Percentiles rank a stretch among this genome's conserved stretches.
These are phyloP conservation scores for Cercophora scortea DNA, from an alignment of 495 filamentous ascomycete species.

Conservation along the genomic window DNA sequence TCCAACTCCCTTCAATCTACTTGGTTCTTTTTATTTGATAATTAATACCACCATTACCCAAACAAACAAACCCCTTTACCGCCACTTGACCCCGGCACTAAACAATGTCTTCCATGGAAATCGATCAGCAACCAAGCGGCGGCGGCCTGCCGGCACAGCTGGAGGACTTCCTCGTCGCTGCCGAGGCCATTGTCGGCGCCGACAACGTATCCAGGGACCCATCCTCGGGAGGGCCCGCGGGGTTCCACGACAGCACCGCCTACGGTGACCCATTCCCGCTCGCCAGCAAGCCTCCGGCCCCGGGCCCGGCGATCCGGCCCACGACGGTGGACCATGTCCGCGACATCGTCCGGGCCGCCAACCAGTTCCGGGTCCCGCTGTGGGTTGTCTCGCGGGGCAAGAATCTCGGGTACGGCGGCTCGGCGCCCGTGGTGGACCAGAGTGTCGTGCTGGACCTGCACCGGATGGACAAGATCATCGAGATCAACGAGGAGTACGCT, in stretches of 20 bases:
- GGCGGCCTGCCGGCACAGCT: background rate
- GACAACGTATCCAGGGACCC: background rate
- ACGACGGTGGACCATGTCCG: background rate
- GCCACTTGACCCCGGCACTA: no score
- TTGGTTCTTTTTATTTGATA: no score
- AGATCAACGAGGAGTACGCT: slow-evolving; percentile 44
- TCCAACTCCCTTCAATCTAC: no score
- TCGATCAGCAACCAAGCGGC: background rate
- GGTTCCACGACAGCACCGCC: background rate
- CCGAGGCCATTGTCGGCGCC: background rate
- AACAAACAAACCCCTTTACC: no score
- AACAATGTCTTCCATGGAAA: no score
- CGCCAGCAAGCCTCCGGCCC: background rate
- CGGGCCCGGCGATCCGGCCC: background rate
- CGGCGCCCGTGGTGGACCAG: slow-evolving; percentile 40
- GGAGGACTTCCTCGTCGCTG: background rate
- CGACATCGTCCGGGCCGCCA: slow-evolving; percentile 12
- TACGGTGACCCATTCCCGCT: background rate
- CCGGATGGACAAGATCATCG: slow-evolving; percentile 45
- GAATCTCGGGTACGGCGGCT: slow-evolving; percentile 46
- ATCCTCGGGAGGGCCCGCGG: background rate
- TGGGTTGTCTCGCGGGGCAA: slow-evolving; percentile 41
- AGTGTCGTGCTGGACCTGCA: slow-evolving; percentile 43
- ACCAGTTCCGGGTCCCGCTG: slow-evolving; percentile 32
- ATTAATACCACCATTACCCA: no score